Conservation (phyloP, 2,329 filamentous ascomycete genomes). For the Elsinoe arachidis region DNA sequence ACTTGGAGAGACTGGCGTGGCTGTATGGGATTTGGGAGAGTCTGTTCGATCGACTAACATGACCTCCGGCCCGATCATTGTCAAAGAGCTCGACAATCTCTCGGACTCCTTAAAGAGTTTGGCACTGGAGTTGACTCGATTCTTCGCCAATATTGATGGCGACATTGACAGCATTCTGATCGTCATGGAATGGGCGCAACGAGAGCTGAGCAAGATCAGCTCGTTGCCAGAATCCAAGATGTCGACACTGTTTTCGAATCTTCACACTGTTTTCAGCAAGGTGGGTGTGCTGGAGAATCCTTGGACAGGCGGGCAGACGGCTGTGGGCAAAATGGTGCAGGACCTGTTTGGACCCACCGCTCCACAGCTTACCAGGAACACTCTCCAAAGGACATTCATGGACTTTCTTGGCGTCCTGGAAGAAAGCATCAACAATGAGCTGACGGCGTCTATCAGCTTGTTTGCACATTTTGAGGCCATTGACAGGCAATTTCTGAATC, state of each 20-base stretch:
- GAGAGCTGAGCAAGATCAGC: slow-evolving; percentile 67
- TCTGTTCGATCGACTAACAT: slow-evolving; percentile 83
- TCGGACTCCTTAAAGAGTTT: slow-evolving; percentile 79
- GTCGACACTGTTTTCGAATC: slow-evolving; percentile 70
- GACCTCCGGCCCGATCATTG: slow-evolving; percentile 80
- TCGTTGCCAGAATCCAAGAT: slow-evolving; percentile 54
- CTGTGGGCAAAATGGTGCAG: slow-evolving; percentile 59
- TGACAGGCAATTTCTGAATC: slow-evolving; percentile 80
- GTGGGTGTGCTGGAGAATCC: slow-evolving; percentile 40
- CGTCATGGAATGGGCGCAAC: slow-evolving; percentile 92
- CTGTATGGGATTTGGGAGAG: slow-evolving; percentile 91
- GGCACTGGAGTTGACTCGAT: slow-evolving; percentile 76
- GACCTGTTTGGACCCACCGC: slow-evolving; percentile 71
- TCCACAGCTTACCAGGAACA: slow-evolving; percentile 69
- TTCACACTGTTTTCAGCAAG: slow-evolving; percentile 66
- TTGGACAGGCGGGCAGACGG: slow-evolving; percentile 51
- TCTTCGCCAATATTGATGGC: slow-evolving; percentile 87
- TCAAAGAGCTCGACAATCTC: slow-evolving; percentile 73
- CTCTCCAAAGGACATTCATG: slow-evolving; percentile 77
- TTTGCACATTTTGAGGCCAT: slow-evolving; percentile 88
- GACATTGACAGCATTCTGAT: slow-evolving; percentile 88
- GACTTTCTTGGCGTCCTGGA: slow-evolving; percentile 83
- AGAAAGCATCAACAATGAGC: slow-evolving; percentile 76
- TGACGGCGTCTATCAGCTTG: slow-evolving; percentile 68
- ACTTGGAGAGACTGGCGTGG: slow-evolving; percentile 81